These are phyloP conservation scores for Penicillium lividum DNA, from an alignment of 495 filamentous ascomycete species.

Conservation along the genomic window DNA sequence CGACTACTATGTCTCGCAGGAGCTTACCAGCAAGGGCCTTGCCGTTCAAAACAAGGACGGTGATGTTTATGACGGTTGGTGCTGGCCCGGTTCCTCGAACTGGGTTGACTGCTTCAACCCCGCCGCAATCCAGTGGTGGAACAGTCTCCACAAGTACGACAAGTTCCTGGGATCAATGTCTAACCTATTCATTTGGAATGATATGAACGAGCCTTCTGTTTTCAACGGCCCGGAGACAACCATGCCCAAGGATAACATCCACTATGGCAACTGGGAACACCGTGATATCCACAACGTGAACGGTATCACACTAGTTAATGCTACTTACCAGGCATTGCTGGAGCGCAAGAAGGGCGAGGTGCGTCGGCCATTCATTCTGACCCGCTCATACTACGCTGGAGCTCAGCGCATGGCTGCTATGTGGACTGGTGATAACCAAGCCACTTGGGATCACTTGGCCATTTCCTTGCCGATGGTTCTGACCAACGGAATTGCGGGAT, in stretches of 20 bases:
- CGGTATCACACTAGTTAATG: conserved; percentile 90
- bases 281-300: conserved; percentile 95
- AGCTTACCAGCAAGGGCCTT: conserved; percentile 79
- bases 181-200: conserved; percentile 96
- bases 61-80: conserved; percentile 91
- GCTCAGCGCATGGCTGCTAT: conserved; percentile 88
- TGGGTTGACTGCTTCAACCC: conserved; percentile 97
- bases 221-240: conserved; percentile 96
- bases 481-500: conserved; percentile 86
- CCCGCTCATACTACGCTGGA: conserved; percentile 86
- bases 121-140: conserved; percentile 86
- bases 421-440: conserved; percentile 98
- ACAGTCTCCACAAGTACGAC: conserved; percentile 79
- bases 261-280: conserved; percentile 92
- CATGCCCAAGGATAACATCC: conserved; percentile 97
- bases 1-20: conserved; percentile 71
- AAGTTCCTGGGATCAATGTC: conserved; percentile 76
- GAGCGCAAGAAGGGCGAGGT: conserved; percentile 77
- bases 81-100: conserved; percentile 94
- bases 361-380: conserved; percentile 86
- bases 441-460: conserved; percentile 86
- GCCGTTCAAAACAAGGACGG: conserved; percentile 88
- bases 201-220: conserved; percentile 99
- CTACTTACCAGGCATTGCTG: conserved; percentile 80
- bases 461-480: conserved; percentile 89